Percentiles rank a stretch among this genome's conserved stretches.
These are phyloP conservation scores for Alternaria ethzedia DNA, from an alignment of 2,329 filamentous ascomycete species.

Conservation along the genomic window DNA sequence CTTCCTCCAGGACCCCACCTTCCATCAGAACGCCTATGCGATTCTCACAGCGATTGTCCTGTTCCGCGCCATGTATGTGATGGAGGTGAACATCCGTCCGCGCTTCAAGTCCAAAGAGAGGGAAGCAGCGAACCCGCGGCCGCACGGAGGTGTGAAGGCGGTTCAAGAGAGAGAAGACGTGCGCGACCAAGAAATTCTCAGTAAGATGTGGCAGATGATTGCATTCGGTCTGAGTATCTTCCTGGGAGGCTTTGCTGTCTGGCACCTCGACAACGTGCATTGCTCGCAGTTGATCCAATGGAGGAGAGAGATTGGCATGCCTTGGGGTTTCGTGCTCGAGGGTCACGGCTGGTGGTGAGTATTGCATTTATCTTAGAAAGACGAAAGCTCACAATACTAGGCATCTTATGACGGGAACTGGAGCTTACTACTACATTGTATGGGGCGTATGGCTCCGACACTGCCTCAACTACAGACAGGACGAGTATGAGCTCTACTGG, in stretches of 20 bases:
- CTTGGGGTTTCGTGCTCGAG: constrained; percentile 79
- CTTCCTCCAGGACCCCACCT: constrained; percentile 78
- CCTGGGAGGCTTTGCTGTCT: constrained; percentile 75
- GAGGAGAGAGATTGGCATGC: constrained; percentile 73
- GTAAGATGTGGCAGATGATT: constrained; percentile 79
- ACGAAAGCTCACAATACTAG: constrained; percentile 45
- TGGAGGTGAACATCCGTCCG: constrained; percentile 71
- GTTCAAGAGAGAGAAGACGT: constrained; percentile 58
- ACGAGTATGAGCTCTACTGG: constrained; percentile 76
- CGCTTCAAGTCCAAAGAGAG: constrained; percentile 55
- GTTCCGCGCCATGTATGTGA: constrained; percentile 76
- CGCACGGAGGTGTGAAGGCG: constrained; percentile 34
- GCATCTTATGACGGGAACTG: constrained; percentile 82
- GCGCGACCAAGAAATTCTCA: constrained; percentile 64
- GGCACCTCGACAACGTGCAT: constrained; percentile 80
- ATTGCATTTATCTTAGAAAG: not conserved
- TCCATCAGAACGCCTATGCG: constrained; percentile 82
- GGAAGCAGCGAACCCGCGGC: constrained; percentile 35
- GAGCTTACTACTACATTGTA: constrained; percentile 82
- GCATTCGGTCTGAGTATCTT: constrained; percentile 72
- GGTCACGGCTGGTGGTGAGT: constrained; percentile 75
- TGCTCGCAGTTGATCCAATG: constrained; percentile 70
- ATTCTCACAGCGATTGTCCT: constrained; percentile 73
- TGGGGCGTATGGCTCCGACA: constrained; percentile 85
- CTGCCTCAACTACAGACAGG: constrained; percentile 74